Evolutionary conservation across 148 eudicot genomes (phyloP), one percentile per base, ranked within the genome.

Genomic region (Persicaria maculosa): DNA sequence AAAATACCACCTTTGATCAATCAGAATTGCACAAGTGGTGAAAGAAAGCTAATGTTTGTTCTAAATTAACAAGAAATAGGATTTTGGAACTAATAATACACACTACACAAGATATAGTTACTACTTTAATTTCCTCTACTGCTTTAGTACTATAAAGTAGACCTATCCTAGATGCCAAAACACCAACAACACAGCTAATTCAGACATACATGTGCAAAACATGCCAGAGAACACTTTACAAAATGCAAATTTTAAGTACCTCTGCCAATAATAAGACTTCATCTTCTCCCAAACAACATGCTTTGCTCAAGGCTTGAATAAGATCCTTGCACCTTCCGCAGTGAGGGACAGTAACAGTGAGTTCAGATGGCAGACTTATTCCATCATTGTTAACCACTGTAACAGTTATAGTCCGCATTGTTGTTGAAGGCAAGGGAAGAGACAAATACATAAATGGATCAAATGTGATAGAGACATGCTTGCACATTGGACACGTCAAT

Each of bases 361-460:
- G 80, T 74, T 83, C 76, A 75, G 72, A 79, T 74, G 89, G 95
- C 46, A 74, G 67, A 62, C 73, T 58, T 59, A 74, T 79, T 73
- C 98, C 97, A 81, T 91, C 90, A 71, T 83, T 81, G 85, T 87
- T 82, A 76, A 88, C 55, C 58, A 93, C 76, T 36, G 90, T 88
- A 81, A 93, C 72, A 76, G 93, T 93, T 89, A 93, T 89, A 55
- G 85, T 76, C 50, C 98, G 86, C 86, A 79, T 81, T 68, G 80
- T 83, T 61, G 95, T 82, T 68, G 88, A 81, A 80, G 97, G 97
- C 75, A 93, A 80, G 2, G 98, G 97, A 48, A 93, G 81, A 6
- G 97, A 85, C 57, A 93, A 79, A 77, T 89, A 89, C 94, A 88
- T 84, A 78, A 93, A 91, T 45, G 97, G 93, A 79, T 91, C 95